Conservation (phyloP, 164 flowering plant genomes). For the Cinnamomum chago region DNA sequence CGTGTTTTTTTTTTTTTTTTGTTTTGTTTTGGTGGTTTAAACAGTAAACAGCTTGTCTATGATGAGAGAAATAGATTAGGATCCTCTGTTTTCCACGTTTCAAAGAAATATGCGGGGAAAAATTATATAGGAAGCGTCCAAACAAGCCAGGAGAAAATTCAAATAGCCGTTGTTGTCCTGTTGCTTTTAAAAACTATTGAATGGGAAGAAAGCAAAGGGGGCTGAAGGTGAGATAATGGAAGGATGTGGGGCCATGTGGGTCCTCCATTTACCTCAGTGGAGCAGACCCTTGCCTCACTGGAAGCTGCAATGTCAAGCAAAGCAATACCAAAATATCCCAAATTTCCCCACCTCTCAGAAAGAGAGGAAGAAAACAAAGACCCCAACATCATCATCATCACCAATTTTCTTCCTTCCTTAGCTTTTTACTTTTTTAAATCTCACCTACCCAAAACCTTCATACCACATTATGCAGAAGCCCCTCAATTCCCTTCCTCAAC, state of each 20-base stretch:
- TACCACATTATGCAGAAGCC: slow-evolving; percentile 1
- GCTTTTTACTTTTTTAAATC: slow-evolving; percentile 10
- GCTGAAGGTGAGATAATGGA: slow-evolving; percentile 16
- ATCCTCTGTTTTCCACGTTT: too few species aligned
- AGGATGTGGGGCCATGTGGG: slow-evolving; percentile 29
- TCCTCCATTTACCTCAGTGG: slow-evolving; percentile 39
- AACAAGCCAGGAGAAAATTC: not conserved
- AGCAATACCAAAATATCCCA: slow-evolving; percentile 30
- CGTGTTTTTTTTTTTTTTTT: too few species aligned
- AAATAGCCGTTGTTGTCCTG: slow-evolving; percentile 3
- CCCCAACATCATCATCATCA: slow-evolving; percentile 29
- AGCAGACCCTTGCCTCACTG: slow-evolving; percentile 26
- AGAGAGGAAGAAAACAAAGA: slow-evolving; percentile 15
- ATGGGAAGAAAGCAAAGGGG: not conserved
- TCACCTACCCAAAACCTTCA: slow-evolving; percentile 30
- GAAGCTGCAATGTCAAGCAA: slow-evolving; percentile 72
- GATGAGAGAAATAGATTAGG: too few species aligned
- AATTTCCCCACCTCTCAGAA: slow-evolving; percentile 28
- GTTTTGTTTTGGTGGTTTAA: too few species aligned
- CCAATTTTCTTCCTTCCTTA: slow-evolving; percentile 11
- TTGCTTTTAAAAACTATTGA: slow-evolving; percentile 9
- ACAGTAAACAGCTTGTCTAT: too few species aligned
- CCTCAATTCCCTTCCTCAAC: slow-evolving; percentile 8
- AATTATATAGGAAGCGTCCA: not conserved
- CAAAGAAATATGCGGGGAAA: not conserved